Conservation (phyloP, 2,329 filamentous ascomycete genomes). For the Aspergillus viridinutans region DNA sequence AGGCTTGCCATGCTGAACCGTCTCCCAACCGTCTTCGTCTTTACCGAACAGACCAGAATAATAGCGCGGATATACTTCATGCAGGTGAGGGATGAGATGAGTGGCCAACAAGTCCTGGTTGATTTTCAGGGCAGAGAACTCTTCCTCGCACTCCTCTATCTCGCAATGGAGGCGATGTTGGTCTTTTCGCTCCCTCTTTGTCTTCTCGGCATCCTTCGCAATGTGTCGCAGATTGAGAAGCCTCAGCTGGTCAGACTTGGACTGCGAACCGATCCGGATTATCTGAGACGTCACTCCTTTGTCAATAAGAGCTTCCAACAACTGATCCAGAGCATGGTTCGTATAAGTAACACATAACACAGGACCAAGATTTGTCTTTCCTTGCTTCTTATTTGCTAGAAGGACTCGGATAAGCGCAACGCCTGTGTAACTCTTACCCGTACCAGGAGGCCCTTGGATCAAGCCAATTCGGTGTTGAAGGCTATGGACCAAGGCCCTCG, state of each 20-base stretch:
- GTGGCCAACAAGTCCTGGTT: background rate
- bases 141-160: slow-evolving; percentile 11
- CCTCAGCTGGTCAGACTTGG: slow-evolving; percentile 50
- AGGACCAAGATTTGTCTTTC: slow-evolving; percentile 34
- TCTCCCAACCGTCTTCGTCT: background rate
- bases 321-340: slow-evolving; percentile 53
- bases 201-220: slow-evolving; percentile 32
- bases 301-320: slow-evolving; percentile 55
- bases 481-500: slow-evolving; percentile 9
- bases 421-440: slow-evolving; percentile 21
- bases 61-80: background rate
- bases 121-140: slow-evolving; percentile 8
- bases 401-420: slow-evolving; percentile 23
- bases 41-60: background rate
- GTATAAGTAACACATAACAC: slow-evolving; percentile 48
- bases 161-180: slow-evolving; percentile 1
- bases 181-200: slow-evolving; percentile 22
- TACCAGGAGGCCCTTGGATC: slow-evolving; percentile 25
- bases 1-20: background rate
- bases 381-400: slow-evolving; percentile 21
- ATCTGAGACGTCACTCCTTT: slow-evolving; percentile 37
- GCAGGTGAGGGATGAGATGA: background rate
- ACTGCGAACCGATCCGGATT: slow-evolving; percentile 58
- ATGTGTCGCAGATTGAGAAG: slow-evolving; percentile 45
- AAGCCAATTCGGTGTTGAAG: slow-evolving; percentile 12